Percentiles rank a stretch among this genome's conserved stretches.
These are phyloP conservation scores for Meyerozyma smithsonii DNA, from an alignment of 1,139 yeast species.

Conservation along the genomic window DNA sequence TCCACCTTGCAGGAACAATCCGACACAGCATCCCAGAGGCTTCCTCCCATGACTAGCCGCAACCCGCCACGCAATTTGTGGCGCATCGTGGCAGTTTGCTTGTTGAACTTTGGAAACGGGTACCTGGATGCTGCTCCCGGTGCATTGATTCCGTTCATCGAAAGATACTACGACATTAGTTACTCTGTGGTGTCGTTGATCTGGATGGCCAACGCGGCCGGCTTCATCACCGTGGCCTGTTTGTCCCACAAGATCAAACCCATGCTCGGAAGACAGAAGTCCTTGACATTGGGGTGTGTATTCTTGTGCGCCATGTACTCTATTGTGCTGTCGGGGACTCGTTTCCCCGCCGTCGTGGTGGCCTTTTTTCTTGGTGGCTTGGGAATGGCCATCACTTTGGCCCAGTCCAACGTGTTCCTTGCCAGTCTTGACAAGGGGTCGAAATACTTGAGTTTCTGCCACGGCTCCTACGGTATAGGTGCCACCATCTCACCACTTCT, in stretches of 20 bases:
- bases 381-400: slow-evolving; percentile 52
- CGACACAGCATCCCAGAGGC: not conserved
- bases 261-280: slow-evolving; percentile 1
- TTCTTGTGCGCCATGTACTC: slow-evolving; percentile 3
- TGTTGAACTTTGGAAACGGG: slow-evolving; percentile 28
- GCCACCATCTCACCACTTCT: slow-evolving; percentile 58
- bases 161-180: slow-evolving; percentile 27
- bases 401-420: slow-evolving; percentile 56
- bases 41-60: slow-evolving; percentile 18
- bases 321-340: slow-evolving; percentile 16
- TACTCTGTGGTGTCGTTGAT: slow-evolving; percentile 40
- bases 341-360: slow-evolving; percentile 39
- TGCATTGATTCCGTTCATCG: slow-evolving; percentile 42
- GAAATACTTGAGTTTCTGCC: slow-evolving; percentile 48
- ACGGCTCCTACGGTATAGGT: slow-evolving; percentile 61
- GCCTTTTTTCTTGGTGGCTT: slow-evolving; percentile 58
- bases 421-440: slow-evolving; percentile 46
- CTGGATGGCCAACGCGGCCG: slow-evolving; percentile 43
- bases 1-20: not conserved
- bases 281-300: slow-evolving; percentile 3
- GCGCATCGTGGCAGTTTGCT: slow-evolving; percentile 37
- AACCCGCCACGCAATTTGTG: slow-evolving; percentile 43
- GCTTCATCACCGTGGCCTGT: slow-evolving; percentile 40
- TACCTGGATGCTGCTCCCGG: slow-evolving; percentile 42
- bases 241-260: slow-evolving; percentile 28